Evolutionary conservation across 768 basidiomycete genomes (phyloP).

Genomic region (Calvatia gigantea): DNA sequence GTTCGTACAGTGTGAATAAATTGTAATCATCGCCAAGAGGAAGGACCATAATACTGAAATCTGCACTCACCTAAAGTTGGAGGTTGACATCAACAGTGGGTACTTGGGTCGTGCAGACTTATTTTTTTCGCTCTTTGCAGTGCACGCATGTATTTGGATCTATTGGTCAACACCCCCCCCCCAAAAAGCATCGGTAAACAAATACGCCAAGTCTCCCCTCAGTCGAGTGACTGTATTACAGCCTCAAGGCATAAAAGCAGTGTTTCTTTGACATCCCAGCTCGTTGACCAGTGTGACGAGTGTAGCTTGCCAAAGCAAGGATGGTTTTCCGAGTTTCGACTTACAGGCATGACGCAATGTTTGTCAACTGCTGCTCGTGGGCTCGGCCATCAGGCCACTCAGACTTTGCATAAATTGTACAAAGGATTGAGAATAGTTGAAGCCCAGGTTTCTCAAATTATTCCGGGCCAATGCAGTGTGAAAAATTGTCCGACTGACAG

Average conservation of each 20-base stretch:
- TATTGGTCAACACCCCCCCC: not conserved
- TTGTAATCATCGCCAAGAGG: constrained; percentile 44
- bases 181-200: not conserved
- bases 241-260: not conserved
- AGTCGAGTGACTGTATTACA: not conserved
- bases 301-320: not conserved
- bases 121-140: not conserved
- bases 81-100: not conserved
- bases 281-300: too few relatives aligned
- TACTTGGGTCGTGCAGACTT: not conserved
- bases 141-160: not conserved
- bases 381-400: too few relatives aligned
- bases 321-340: not conserved
- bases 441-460: not conserved
- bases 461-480: not conserved
- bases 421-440: too few relatives aligned
- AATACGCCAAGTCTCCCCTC: not conserved
- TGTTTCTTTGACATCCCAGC: too few relatives aligned
- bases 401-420: too few relatives aligned
- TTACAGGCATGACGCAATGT: not conserved
- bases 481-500: not conserved
- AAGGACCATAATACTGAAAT: constrained; percentile 11
- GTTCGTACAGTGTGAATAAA: constrained; percentile 79
- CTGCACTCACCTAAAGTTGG: constrained; percentile 20
- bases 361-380: not conserved